Evolutionary conservation across 2,329 filamentous ascomycete genomes (phyloP), one percentile per base, ranked within the genome.

Genomic region (Anthostomella pinea): DNA sequence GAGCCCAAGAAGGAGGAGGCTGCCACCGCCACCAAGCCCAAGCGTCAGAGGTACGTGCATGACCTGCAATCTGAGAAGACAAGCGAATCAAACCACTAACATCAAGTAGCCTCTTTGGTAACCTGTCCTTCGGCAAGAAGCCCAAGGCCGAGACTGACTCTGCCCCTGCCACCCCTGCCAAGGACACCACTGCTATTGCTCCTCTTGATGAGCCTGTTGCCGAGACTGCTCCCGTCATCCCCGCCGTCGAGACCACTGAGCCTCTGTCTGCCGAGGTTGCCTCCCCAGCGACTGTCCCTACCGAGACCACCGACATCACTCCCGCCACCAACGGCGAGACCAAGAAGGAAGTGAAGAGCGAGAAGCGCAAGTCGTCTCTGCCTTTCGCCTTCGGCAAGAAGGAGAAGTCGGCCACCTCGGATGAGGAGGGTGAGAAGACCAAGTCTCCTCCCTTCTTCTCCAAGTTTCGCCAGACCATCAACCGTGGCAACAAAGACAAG

Each of bases 331-430:
- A 70, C 33, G 69, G 69, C 42, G 79, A 81, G 66, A 50, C 67
- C 38, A 78, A 78, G 64, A 79, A 79, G 66, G 76, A 78, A 45
- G 62, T 73, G 52, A 89, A 87, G 80, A 64, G 64, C 30, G 74
- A 79, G 66, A 95, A 94, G 85, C 86, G 88, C 65, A 81, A 81
- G 66, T 93, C 87, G 50, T 83, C 90, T 57, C 65, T 79, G 7
- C 74, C 75, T 31, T 94, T 94, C 67, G 80, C 79, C 54, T 82
- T 80, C 57, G 81, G 87, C 66, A 85, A 87, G 77, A 91, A 91
- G 75, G 82, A 85, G 63, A 76, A 77, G 66, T 41, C 54, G 16
- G 61, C 68, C 29, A 56, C 67, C 22, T 75, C 74, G 2, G 82
- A 82, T 48, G 73, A 79, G 53, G 82, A 85, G 58, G 72, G 77